Base-by-base conservation (phyloP, 805 yeast species). In the Cyberlindnera bimundalis region DNA sequence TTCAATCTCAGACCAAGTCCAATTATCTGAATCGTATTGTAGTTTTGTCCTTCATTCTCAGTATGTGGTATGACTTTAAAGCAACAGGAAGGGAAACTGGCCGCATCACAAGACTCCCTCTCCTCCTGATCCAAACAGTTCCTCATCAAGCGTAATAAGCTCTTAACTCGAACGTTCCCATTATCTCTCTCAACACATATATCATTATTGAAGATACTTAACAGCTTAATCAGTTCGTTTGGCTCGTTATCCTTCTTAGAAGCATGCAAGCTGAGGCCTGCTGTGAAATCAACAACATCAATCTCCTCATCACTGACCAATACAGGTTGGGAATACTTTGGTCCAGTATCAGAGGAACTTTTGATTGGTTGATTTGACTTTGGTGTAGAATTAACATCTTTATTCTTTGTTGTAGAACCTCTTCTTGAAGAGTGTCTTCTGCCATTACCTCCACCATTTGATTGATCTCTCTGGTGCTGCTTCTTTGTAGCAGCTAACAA, bases 1-100 rank as follows among this genome's bases (percentile, higher is more conserved):
- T 24, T 38, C 5, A 38, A 28, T 19, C 36, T 38, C 36, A 38
- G 18, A 3, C 41, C 41, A 11, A 38, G 31, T 13, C 42, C 37
- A 20, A 33, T 33, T 6, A 39, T 17, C 28, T 39, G 37, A 13
- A 33, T n/a, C 6, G 14, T 23, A 16, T 39, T 20, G 12, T 14
- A 28, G 25, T 17, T 32, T 14, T 32, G 24, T 16, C 16, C 16
- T 10, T 12, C 12, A 2, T 15, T 23, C 5, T 21, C 13, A 18
- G 28, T 23, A 17, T 11, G n/a, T 17, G 13, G n/a, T 6, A 11
- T 19, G 27, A 15, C 5, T 17, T 15, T 29, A 24, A 36, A 36
- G 29, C 39, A 36, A n/a, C 39, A 36, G 15, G 20, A 16, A 10
- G 39, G 39, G 25, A 39, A 33, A 10, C 14, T 26, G 10, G 29